phyloP scores from a whole-genome alignment of 2,329 filamentous ascomycete genomes.

The Capronia epimyces region DNA sequence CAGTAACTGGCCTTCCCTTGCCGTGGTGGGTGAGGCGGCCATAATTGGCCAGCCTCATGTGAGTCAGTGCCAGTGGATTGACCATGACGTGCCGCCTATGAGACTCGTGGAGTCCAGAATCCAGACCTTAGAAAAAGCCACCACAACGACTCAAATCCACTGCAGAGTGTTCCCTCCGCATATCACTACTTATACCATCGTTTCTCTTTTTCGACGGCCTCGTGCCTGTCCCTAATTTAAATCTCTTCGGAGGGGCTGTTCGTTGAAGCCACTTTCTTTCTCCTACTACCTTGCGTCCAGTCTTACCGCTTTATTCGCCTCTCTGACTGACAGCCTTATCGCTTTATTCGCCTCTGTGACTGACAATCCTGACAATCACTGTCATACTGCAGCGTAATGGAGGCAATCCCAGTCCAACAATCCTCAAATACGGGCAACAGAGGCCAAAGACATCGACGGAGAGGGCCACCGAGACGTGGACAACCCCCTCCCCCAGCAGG shows the following conservation, averaged over 20 bases:
- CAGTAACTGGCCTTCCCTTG: no score
- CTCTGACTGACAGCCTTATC: no score
- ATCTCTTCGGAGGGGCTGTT: no score
- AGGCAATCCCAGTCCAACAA: conserved; percentile 5
- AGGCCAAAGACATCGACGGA: conserved; percentile 23
- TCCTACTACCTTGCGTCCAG: neutral
- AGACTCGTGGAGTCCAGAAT: conserved; percentile 5
- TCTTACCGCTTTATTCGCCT: neutral
- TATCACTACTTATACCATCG: neutral
- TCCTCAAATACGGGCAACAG: conserved; percentile 12
- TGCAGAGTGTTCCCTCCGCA: no score
- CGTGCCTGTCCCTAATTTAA: no score
- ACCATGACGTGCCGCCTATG: conserved; percentile 16
- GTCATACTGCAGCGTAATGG: conserved; percentile 13
- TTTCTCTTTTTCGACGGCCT: no score
- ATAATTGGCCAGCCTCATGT: conserved; percentile 17
- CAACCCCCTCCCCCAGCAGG: conserved; percentile 6
- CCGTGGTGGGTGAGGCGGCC: neutral
- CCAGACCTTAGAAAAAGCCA: conserved; percentile 1
- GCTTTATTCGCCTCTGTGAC: no score
- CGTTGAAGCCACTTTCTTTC: neutral
- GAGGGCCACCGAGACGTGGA: conserved; percentile 5
- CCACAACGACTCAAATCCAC: neutral
- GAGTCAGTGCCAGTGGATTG: conserved; percentile 7
- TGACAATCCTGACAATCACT: no score